These are phyloP conservation scores for Magnaporthales sp. DNA, from an alignment of 2,329 filamentous ascomycete species.

Conservation along the genomic window DNA sequence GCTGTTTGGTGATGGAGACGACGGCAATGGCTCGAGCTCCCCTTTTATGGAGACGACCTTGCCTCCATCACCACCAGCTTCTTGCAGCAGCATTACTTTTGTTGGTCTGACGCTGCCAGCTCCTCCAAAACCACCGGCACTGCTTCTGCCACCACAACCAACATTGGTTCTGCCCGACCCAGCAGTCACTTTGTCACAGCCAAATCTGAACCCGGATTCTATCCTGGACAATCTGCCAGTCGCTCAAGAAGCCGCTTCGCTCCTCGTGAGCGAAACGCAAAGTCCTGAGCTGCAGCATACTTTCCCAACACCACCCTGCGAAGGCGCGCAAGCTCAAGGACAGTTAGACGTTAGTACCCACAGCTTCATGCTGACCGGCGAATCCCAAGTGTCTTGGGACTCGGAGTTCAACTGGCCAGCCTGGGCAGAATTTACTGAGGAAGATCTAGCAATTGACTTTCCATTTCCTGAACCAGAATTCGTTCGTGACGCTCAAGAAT, in stretches of 20 bases:
- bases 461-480: neutral
- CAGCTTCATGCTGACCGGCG: neutral
- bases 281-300: neutral
- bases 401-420: neutral
- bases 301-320: constrained; percentile 1
- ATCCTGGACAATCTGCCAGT: neutral
- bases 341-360: constrained; percentile 6
- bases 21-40: neutral
- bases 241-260: neutral
- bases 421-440: neutral
- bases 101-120: neutral
- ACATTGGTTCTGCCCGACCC: neutral
- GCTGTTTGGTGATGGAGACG: constrained; percentile 5
- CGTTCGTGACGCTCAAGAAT: constrained; percentile 3
- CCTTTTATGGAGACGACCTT: neutral
- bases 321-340: constrained; percentile 4
- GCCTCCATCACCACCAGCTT: neutral
- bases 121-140: neutral
- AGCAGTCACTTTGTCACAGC: neutral
- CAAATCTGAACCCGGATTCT: neutral
- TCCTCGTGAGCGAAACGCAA: neutral
- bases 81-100: neutral
- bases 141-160: neutral
- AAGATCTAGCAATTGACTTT: constrained; percentile 4
- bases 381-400: neutral